Base-by-base conservation (phyloP, 441 rosid species). In the Arabidopsis lyrata region DNA sequence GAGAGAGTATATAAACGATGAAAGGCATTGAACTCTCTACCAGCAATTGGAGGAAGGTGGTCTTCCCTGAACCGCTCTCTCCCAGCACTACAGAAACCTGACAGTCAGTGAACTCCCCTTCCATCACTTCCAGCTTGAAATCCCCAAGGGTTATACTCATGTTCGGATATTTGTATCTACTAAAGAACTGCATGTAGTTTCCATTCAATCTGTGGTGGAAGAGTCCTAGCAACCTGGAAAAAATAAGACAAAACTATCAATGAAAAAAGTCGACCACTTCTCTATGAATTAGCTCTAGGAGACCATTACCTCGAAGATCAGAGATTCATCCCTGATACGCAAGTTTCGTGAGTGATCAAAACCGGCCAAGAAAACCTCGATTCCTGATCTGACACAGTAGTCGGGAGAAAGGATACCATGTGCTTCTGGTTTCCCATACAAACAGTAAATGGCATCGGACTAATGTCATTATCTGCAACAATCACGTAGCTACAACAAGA, bases 271-370 rank as follows among this genome's bases (percentile, higher is more conserved):
- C 42, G 14, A 39, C 14, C 42, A 39, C 5, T 44, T 44, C 5
- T 44, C 48, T n/a, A 1, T 44, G 18, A n/a, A 44, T 5, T n/a
- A 44, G n/a, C 18, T 5, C 18, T 5, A n/a, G 18, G 8, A 44
- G 48, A 14, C 48, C 47, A 1, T 59, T 72, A 87, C 97, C 95
- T 84, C 85, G 78, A 89, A 91, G 61, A 88, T 89, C 32, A 85
- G 80, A 44, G 97, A 87, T 75, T 89, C 93, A 39, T 86, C 92
- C 35, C 97, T 84, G 42, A 91, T 85, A 54, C 91, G 84, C 34
- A 87, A 82, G 50, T 89, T 91, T 79, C 88, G 89, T 0, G 86
- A 83, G 20, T 90, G 95, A n/a, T 81, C 90, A 86, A 86, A 88
- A 63, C 97, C 93, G 67, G 88, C 85, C 78, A 89, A 82, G 80